Evolutionary conservation across 805 yeast species (phyloP).

Genomic region (Komagataella pseudopastoris): DNA sequence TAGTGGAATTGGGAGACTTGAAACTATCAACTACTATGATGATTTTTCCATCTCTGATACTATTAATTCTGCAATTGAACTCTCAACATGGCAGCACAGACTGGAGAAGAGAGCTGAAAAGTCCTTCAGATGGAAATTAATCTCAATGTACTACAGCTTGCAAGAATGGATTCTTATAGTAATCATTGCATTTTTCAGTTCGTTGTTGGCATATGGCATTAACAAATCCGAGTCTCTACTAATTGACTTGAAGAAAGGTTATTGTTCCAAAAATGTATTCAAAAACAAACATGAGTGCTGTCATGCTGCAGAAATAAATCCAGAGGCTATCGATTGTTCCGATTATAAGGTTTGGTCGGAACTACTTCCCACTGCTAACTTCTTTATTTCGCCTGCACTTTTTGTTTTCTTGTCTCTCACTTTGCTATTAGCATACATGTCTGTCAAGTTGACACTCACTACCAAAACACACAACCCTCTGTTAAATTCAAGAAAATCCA

Average conservation of each 20-base stretch:
- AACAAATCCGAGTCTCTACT: slow-evolving; percentile 32
- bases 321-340: slow-evolving; percentile 12
- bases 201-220: slow-evolving; percentile 34
- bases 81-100: slow-evolving; percentile 25
- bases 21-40: slow-evolving; percentile 26
- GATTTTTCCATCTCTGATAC: slow-evolving; percentile 53
- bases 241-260: slow-evolving; percentile 39
- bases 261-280: slow-evolving; percentile 31
- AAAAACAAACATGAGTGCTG: slow-evolving; percentile 30
- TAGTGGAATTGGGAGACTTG: neutral
- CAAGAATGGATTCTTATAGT: slow-evolving; percentile 39
- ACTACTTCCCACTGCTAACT: slow-evolving; percentile 6
- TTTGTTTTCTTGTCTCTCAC: slow-evolving; percentile 23
- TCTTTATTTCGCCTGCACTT: neutral
- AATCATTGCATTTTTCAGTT: slow-evolving; percentile 28
- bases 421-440: slow-evolving; percentile 24
- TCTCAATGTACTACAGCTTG: slow-evolving; percentile 19
- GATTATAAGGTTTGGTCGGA: slow-evolving; percentile 34
- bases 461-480: slow-evolving; percentile 26
- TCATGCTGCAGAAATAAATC: slow-evolving; percentile 4
- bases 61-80: slow-evolving; percentile 33
- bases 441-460: slow-evolving; percentile 30
- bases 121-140: slow-evolving; percentile 6
- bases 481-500: slow-evolving; percentile 1
- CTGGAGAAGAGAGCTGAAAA: slow-evolving; percentile 16